phyloP scores from a whole-genome alignment of 345 rosid genomes.

The Streptanthus diversifolius region DNA sequence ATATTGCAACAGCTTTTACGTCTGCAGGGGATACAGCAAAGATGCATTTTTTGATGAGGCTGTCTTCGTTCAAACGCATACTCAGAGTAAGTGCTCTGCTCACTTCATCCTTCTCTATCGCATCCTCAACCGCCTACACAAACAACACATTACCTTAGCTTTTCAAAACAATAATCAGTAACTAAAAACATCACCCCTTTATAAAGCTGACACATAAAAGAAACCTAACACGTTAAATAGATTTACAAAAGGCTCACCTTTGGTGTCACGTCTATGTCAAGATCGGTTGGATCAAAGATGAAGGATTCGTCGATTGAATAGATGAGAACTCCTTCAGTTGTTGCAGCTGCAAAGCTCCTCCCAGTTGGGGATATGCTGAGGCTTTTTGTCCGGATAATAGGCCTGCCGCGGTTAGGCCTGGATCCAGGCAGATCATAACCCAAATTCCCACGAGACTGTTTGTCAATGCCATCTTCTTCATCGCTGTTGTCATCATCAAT shows the following conservation, averaged over 20 bases:
- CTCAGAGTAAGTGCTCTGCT: constrained; percentile 77
- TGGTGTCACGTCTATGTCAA: constrained; percentile 94
- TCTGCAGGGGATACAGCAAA: constrained; percentile 70
- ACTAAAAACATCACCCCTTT: background rate
- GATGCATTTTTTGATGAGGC: constrained; percentile 67
- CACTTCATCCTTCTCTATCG: constrained; percentile 57
- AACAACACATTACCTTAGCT: constrained; percentile 15
- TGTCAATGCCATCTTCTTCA: constrained; percentile 77
- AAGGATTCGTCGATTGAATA: constrained; percentile 86
- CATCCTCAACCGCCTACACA: constrained; percentile 72
- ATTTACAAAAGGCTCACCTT: constrained; percentile 50
- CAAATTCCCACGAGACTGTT: constrained; percentile 66
- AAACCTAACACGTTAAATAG: background rate
- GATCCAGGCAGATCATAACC: constrained; percentile 91
- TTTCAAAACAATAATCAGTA: background rate
- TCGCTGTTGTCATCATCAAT: constrained; percentile 83
- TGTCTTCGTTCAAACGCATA: constrained; percentile 89
- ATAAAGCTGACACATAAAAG: background rate
- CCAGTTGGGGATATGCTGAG: constrained; percentile 94
- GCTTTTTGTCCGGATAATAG: constrained; percentile 72
- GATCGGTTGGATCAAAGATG: constrained; percentile 95
- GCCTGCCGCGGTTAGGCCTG: constrained; percentile 74
- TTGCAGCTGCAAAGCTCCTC: constrained; percentile 83
- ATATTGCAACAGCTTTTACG: constrained; percentile 62
- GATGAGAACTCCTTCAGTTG: constrained; percentile 94